phyloP scores from a whole-genome alignment of 73 alveolate species.

The Paraurostyla sp. region DNA sequence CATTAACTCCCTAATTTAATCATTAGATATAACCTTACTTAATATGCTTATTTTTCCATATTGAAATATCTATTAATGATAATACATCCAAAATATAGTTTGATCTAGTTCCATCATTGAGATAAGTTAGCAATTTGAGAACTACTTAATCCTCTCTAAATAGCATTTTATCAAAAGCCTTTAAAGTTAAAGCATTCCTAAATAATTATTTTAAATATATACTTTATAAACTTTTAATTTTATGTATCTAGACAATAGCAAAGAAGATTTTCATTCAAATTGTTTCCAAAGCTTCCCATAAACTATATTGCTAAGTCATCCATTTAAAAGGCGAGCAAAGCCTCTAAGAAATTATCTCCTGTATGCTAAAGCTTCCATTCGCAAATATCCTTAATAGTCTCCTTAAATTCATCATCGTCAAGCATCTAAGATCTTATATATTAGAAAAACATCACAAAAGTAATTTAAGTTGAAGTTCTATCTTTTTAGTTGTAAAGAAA shows the following conservation, averaged over 20 bases:
- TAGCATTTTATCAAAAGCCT: slow-evolving; percentile 66
- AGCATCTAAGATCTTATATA: background rate
- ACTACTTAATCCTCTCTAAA: slow-evolving; percentile 58
- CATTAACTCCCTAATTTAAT: slow-evolving; percentile 25
- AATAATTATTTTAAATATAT: background rate
- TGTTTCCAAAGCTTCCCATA: slow-evolving; percentile 60
- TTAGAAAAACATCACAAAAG: slow-evolving; percentile 18
- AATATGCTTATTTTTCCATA: slow-evolving; percentile 61
- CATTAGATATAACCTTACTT: slow-evolving; percentile 34
- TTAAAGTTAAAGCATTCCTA: slow-evolving; percentile 49
- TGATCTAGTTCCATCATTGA: slow-evolving; percentile 58
- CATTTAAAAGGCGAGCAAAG: slow-evolving; percentile 19
- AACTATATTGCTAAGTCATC: slow-evolving; percentile 59
- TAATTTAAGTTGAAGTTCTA: background rate
- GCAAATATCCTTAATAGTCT: slow-evolving; percentile 30
- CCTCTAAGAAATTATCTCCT: slow-evolving; percentile 38
- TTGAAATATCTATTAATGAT: slow-evolving; percentile 57
- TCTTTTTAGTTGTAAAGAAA: background rate
- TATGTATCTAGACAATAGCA: slow-evolving; percentile 41
- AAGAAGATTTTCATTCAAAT: slow-evolving; percentile 49
- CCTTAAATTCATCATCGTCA: slow-evolving; percentile 19
- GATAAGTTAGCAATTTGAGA: background rate
- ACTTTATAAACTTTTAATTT: slow-evolving; percentile 58
- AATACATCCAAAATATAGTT: slow-evolving; percentile 51
- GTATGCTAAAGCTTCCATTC: slow-evolving; percentile 39